Percentiles rank a stretch among this genome's conserved stretches.
phyloP scores from a whole-genome alignment of 805 yeast genomes.

The Scheffersomyces lignosus region DNA sequence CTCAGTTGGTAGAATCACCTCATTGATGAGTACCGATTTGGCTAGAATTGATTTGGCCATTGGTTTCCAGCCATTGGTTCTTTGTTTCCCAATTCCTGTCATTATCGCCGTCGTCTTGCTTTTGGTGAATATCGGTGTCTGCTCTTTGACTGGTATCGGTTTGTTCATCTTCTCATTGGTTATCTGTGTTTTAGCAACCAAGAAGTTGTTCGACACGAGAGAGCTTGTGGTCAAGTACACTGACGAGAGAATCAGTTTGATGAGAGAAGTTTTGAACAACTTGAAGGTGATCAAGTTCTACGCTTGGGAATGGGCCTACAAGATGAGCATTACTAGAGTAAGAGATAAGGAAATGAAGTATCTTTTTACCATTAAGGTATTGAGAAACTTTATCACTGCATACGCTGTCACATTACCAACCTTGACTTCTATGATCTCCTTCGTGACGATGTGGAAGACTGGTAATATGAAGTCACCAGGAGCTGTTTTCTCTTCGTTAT shows the following conservation, averaged over 20 bases:
- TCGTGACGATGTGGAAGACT: slow-evolving; percentile 46
- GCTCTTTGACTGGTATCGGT: slow-evolving; percentile 43
- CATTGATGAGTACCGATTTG: slow-evolving; percentile 44
- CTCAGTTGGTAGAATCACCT: slow-evolving; percentile 40
- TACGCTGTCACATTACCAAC: slow-evolving; percentile 45
- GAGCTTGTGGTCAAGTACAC: slow-evolving; percentile 37
- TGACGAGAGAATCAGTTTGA: slow-evolving; percentile 41
- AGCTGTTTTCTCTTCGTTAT: slow-evolving; percentile 42
- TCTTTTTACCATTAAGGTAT: slow-evolving; percentile 40
- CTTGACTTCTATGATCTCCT: slow-evolving; percentile 45
- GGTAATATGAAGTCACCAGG: slow-evolving; percentile 38
- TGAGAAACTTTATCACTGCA: slow-evolving; percentile 44
- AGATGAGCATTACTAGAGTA: slow-evolving; percentile 31
- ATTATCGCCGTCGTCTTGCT: slow-evolving; percentile 38
- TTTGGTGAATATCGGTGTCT: slow-evolving; percentile 36
- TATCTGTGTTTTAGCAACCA: slow-evolving; percentile 35
- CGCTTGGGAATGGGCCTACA: slow-evolving; percentile 48
- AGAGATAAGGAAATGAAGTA: slow-evolving; percentile 41
- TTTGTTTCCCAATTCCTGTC: slow-evolving; percentile 45
- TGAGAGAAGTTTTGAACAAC: slow-evolving; percentile 43
- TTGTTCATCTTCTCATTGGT: slow-evolving; percentile 35
- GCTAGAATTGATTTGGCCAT: slow-evolving; percentile 44
- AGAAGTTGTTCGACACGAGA: slow-evolving; percentile 34
- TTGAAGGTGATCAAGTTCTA: slow-evolving; percentile 45
- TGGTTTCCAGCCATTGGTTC: slow-evolving; percentile 43